These are phyloP conservation scores for Limonomyces culmigenus DNA, from an alignment of 1,284 basidiomycete genomes.

Conservation along the genomic window DNA sequence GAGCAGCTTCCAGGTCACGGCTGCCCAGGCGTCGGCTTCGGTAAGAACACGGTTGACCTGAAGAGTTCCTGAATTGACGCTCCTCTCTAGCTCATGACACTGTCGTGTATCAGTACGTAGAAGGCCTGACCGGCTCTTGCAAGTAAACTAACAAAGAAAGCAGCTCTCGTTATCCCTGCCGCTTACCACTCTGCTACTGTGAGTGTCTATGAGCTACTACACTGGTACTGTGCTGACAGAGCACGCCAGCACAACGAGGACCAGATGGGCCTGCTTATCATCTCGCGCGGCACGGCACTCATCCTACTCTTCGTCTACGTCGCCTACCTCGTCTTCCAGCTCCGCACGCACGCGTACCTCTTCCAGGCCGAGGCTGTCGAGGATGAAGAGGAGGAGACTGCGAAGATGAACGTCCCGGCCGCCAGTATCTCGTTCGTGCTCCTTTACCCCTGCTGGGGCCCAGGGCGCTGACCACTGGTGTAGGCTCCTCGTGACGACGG, in stretches of 20 bases:
- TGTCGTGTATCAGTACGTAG: conserved; percentile 69
- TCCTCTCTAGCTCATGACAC: conserved; percentile 69
- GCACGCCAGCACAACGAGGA: conserved; percentile 13
- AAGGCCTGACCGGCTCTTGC: no score
- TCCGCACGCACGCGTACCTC: conserved; percentile 29
- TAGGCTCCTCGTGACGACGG: conserved; percentile 50
- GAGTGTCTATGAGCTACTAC: neutral
- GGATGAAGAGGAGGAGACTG: conserved; percentile 31
- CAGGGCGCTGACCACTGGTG: no score
- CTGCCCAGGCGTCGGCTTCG: conserved; percentile 76
- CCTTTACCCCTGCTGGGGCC: neutral
- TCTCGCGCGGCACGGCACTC: conserved; percentile 76
- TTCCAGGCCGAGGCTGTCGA: conserved; percentile 13
- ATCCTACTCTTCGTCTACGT: conserved; percentile 72
- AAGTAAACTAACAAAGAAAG: conserved; percentile 2
- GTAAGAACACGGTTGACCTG: no score
- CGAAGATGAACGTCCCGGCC: conserved; percentile 53
- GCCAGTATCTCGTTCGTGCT: conserved; percentile 24
- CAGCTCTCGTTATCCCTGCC: conserved; percentile 81
- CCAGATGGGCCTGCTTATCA: conserved; percentile 44
- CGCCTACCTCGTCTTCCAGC: conserved; percentile 68
- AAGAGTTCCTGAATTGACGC: no score
- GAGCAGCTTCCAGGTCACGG: conserved; percentile 65
- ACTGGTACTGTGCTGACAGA: conserved; percentile 5
- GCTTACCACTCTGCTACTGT: conserved; percentile 51